These are phyloP conservation scores for Hygrocybe coccinea DNA, from an alignment of 768 basidiomycete species.

Conservation along the genomic window DNA sequence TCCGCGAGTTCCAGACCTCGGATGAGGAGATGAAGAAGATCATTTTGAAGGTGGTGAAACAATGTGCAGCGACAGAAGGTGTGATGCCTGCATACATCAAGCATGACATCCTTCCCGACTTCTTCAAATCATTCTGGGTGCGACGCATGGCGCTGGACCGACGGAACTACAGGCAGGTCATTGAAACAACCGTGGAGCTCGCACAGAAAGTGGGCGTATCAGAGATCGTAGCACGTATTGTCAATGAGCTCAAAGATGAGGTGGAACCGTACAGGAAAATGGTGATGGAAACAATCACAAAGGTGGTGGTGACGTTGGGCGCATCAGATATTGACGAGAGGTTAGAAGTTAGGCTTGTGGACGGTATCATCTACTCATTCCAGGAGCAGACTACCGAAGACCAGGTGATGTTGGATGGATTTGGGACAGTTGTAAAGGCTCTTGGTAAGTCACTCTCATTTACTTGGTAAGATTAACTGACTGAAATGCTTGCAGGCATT, in stretches of 20 bases:
- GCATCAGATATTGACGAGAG: conserved; percentile 98
- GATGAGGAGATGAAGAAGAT: conserved; percentile 99
- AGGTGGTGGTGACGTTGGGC: conserved; percentile 87
- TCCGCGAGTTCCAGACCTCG: conserved; percentile 97
- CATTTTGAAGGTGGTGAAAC: conserved; percentile 97
- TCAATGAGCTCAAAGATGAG: conserved; percentile 88
- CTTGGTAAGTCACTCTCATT: conserved; percentile 44
- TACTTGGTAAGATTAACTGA: background rate
- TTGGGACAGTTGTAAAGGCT: conserved; percentile 95
- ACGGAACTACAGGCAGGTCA: conserved; percentile 95
- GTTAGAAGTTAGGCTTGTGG: conserved; percentile 88
- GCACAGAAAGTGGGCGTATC: conserved; percentile 96
- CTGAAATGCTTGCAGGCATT: no score
- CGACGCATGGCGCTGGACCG: conserved; percentile 96
- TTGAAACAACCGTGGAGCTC: conserved; percentile 97
- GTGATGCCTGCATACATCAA: conserved; percentile 95
- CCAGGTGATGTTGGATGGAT: conserved; percentile 98
- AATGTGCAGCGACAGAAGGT: conserved; percentile 97
- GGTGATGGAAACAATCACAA: conserved; percentile 99
- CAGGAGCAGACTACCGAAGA: conserved; percentile 99
- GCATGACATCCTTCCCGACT: conserved; percentile 96
- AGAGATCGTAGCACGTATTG: conserved; percentile 86
- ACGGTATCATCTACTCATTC: conserved; percentile 99
- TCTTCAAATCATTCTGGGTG: conserved; percentile 99
- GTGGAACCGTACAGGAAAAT: conserved; percentile 89